Conservation (phyloP, 169 alveolate species). For the Ichthyophthirius multifiliis region DNA sequence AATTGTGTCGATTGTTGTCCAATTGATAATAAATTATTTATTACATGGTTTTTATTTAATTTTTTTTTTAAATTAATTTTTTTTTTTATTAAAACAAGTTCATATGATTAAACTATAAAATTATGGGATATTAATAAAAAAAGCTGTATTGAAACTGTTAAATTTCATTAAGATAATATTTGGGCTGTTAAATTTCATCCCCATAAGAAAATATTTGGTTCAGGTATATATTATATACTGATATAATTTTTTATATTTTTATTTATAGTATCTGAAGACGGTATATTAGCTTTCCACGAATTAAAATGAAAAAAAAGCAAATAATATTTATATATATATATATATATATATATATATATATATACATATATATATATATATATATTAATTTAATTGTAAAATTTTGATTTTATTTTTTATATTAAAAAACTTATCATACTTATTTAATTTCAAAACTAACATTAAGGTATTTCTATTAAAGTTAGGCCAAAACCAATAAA, state of each 20-base stretch:
- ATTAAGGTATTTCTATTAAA: too few relatives aligned
- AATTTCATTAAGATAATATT: conserved; percentile 6
- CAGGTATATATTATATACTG: neutral
- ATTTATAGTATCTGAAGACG: conserved; percentile 3
- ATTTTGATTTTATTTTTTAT: too few relatives aligned
- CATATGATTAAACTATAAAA: conserved; percentile 37
- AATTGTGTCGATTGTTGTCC: conserved; percentile 40
- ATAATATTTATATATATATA: too few relatives aligned
- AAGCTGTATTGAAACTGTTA: conserved; percentile 10
- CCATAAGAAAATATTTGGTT: conserved; percentile 5
- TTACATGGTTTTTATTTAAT: conserved; percentile 10
- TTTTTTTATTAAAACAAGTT: neutral
- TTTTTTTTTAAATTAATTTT: neutral
- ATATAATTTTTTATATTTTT: neutral
- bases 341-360: too few relatives aligned
- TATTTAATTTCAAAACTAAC: too few relatives aligned
- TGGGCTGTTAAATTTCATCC: conserved; percentile 20
- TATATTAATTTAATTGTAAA: too few relatives aligned
- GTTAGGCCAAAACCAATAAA: too few relatives aligned
- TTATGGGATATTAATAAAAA: conserved; percentile 38
- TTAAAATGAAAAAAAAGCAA: neutral
- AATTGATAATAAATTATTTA: conserved; percentile 31
- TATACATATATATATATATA: too few relatives aligned
- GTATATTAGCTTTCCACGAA: conserved; percentile 7
- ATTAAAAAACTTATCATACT: too few relatives aligned